A percentile compares a stretch with the other conserved stretches of the same genome.
Evolutionary conservation across 2,329 filamentous ascomycete genomes (phyloP).

Genomic region (Parasarocladium wereldwijsianum): DNA sequence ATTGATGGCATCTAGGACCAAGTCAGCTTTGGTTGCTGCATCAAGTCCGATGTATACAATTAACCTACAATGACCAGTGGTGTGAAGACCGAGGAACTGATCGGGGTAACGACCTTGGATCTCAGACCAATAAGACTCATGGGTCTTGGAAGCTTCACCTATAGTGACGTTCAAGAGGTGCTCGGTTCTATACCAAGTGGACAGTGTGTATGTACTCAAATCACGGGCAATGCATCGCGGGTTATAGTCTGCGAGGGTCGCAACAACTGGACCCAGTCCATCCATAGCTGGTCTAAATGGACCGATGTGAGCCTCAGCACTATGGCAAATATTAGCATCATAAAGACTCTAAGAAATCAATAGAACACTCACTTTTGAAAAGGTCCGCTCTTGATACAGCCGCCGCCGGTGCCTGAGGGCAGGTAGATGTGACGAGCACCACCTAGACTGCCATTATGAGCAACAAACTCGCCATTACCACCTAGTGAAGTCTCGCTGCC

Average conservation of each 20-base stretch:
- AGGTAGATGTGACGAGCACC: constrained; percentile 9
- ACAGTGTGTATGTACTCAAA: constrained; percentile 12
- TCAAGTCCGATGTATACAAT: neutral
- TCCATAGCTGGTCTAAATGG: constrained; percentile 11
- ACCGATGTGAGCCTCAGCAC: constrained; percentile 14
- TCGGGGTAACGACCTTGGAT: constrained; percentile 14
- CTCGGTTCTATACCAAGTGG: constrained; percentile 8
- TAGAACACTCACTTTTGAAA: constrained; percentile 26
- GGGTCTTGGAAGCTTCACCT: constrained; percentile 4
- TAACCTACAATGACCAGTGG: constrained; percentile 16
- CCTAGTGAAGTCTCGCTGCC: constrained; percentile 34
- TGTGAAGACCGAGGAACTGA: constrained; percentile 17
- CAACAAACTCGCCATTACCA: constrained; percentile 20
- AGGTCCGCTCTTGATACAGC: constrained; percentile 32
- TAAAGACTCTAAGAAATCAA: constrained; percentile 9
- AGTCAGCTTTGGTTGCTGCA: neutral
- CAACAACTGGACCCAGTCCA: neutral
- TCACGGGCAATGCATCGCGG: constrained; percentile 29
- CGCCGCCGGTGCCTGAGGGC: constrained; percentile 37
- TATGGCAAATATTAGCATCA: constrained; percentile 5
- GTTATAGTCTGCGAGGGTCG: constrained; percentile 18
- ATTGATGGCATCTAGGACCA: constrained; percentile 14
- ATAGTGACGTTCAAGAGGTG: constrained; percentile 4
- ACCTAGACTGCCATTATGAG: constrained; percentile 4
- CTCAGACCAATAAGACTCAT: constrained; percentile 10